phyloP scores from a whole-genome alignment of 1,284 basidiomycete genomes.

The Trametes sp. region DNA sequence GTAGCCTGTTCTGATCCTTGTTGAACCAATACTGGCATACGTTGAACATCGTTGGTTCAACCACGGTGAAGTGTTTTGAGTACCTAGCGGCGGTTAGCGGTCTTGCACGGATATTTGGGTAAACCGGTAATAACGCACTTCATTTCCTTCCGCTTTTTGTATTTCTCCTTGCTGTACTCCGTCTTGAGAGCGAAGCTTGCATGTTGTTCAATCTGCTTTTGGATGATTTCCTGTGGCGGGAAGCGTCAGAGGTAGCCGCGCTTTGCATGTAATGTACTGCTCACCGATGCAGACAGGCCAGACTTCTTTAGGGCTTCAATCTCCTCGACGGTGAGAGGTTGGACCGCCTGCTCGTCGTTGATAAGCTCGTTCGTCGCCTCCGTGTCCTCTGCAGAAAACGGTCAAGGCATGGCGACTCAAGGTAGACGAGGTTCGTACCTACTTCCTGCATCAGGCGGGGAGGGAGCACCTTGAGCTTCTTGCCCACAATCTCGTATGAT shows the following conservation, averaged over 20 bases:
- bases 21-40: conserved; percentile 91
- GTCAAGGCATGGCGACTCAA: conserved; percentile 20
- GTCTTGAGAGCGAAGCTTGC: conserved; percentile 92
- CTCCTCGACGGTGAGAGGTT: conserved; percentile 82
- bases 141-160: conserved; percentile 92
- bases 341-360: conserved; percentile 80
- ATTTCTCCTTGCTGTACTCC: conserved; percentile 97
- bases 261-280: conserved; percentile 24
- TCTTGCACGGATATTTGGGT: not conserved
- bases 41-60: conserved; percentile 90
- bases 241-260: conserved; percentile 5
- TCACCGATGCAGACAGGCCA: conserved; percentile 77
- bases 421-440: conserved; percentile 52
- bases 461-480: conserved; percentile 67
- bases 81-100: conserved; percentile 62
- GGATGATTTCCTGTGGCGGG: conserved; percentile 83
- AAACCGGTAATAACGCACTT: conserved; percentile 64
- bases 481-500: conserved; percentile 78
- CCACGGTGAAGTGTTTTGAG: conserved; percentile 86
- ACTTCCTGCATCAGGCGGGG: conserved; percentile 75
- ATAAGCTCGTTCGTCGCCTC: conserved; percentile 92
- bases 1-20: conserved; percentile 82
- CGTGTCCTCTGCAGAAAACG: conserved; percentile 73
- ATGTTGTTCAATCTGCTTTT: conserved; percentile 90
- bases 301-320: conserved; percentile 83